phyloP scores from a whole-genome alignment of 2,329 filamentous ascomycete species.

The Lasiodiplodia sp. region DNA sequence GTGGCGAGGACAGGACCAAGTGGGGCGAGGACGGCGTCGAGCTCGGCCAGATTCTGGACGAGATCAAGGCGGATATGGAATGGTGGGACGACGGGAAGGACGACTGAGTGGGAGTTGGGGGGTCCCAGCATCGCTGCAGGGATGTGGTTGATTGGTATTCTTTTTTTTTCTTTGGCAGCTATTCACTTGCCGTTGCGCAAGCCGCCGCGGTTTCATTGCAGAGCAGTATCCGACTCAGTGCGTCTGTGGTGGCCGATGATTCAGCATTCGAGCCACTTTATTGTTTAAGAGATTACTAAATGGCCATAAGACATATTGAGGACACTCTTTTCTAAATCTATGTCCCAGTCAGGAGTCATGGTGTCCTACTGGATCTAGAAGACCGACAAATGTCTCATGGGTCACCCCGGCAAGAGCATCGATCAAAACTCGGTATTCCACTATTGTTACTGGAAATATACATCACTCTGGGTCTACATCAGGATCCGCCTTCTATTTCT shows the following conservation, averaged over 20 bases:
- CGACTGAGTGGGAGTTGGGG: neutral
- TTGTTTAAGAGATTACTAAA: neutral
- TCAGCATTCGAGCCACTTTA: neutral
- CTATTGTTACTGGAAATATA: neutral
- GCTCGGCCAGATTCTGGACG: neutral
- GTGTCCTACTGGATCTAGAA: no score
- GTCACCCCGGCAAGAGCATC: no score
- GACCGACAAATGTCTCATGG: no score
- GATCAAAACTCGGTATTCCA: neutral
- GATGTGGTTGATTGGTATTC: neutral
- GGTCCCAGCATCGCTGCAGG: no score
- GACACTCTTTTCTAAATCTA: neutral
- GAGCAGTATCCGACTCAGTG: no score
- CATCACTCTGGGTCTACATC: neutral
- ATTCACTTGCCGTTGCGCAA: neutral
- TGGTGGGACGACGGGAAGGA: conserved; percentile 14
- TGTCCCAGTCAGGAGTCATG: no score
- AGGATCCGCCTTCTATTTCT: neutral
- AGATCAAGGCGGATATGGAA: conserved; percentile 12
- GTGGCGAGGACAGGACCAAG: neutral
- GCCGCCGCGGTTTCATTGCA: no score
- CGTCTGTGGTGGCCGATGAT: no score
- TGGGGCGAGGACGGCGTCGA: neutral
- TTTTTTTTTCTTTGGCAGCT: neutral
- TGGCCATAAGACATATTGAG: neutral